A percentile compares a stretch with the other conserved stretches of the same genome.
phyloP scores from a whole-genome alignment of 257 asterid genomes.

The Solanum commersonii region DNA sequence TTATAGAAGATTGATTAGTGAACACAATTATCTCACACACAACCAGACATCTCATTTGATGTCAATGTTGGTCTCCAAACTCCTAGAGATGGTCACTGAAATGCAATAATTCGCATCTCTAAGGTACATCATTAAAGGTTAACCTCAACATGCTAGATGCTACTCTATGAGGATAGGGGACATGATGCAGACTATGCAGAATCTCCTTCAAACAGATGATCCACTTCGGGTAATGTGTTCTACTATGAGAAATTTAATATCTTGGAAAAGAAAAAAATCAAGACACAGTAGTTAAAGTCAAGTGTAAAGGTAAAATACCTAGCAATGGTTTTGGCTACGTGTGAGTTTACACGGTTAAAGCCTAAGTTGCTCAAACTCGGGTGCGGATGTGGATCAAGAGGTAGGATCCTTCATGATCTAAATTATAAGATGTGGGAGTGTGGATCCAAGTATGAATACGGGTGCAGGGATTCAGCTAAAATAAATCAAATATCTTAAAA shows the following conservation, averaged over 20 bases:
- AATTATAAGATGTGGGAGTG: background rate
- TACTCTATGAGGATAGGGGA: background rate
- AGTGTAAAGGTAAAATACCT: background rate
- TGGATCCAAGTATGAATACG: background rate
- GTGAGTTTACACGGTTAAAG: background rate
- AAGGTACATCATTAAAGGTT: background rate
- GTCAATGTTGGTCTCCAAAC: background rate
- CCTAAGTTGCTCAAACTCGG: background rate
- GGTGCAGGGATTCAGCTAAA: background rate
- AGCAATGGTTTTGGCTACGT: background rate
- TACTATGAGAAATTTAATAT: background rate
- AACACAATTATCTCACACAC: background rate
- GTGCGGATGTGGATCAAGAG: background rate
- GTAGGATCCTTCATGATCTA: background rate
- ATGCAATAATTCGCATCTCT: background rate
- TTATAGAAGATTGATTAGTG: background rate
- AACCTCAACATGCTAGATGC: background rate
- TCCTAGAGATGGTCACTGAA: background rate
- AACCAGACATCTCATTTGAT: background rate
- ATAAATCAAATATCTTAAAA: background rate
- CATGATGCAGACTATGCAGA: background rate
- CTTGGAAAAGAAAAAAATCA: background rate
- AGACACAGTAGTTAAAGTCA: background rate
- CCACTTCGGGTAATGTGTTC: background rate
- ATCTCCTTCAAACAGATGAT: background rate